A percentile compares a stretch with the other conserved stretches of the same genome.
Evolutionary conservation across 2,329 filamentous ascomycete genomes (phyloP).

Genomic region (Fusarium protoensiforme): DNA sequence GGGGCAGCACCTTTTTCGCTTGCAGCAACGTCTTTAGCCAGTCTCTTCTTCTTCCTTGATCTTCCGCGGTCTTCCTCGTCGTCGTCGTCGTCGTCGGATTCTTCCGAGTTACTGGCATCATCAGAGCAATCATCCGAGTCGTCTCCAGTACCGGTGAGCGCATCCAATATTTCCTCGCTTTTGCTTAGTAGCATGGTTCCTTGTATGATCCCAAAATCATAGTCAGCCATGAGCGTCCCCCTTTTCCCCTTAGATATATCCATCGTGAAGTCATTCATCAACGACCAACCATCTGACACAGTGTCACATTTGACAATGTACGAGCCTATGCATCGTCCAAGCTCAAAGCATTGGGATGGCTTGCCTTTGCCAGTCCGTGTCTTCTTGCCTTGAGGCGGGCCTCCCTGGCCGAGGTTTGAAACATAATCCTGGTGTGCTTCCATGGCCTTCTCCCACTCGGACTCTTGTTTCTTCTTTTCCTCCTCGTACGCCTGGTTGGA

Average conservation of each 20-base stretch:
- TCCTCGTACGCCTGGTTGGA: neutral
- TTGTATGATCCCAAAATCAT: conserved; percentile 9
- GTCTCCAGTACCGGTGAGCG: neutral
- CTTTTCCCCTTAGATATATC: neutral
- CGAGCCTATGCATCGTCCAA: conserved; percentile 11
- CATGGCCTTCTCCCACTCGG: conserved; percentile 1
- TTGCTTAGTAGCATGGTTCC: conserved; percentile 11
- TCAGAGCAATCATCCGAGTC: neutral
- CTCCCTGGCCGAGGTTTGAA: neutral
- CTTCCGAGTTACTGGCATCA: neutral
- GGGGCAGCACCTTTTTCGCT: neutral
- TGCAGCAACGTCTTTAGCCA: neutral
- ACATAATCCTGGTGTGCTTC: conserved; percentile 1
- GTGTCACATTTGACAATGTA: conserved; percentile 10
- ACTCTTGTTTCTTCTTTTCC: neutral
- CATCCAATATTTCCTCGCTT: conserved; percentile 6
- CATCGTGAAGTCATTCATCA: neutral
- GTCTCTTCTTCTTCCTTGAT: neutral
- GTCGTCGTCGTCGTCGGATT: neutral
- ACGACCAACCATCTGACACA: neutral
- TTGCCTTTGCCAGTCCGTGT: neutral
- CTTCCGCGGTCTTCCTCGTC: neutral
- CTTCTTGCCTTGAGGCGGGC: neutral
- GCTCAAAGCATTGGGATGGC: neutral
- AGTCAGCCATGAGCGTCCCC: neutral